Percentiles rank a stretch among this genome's conserved stretches.
phyloP scores from a whole-genome alignment of 2,329 filamentous ascomycete genomes.

The Rugonectria rugulosa region DNA sequence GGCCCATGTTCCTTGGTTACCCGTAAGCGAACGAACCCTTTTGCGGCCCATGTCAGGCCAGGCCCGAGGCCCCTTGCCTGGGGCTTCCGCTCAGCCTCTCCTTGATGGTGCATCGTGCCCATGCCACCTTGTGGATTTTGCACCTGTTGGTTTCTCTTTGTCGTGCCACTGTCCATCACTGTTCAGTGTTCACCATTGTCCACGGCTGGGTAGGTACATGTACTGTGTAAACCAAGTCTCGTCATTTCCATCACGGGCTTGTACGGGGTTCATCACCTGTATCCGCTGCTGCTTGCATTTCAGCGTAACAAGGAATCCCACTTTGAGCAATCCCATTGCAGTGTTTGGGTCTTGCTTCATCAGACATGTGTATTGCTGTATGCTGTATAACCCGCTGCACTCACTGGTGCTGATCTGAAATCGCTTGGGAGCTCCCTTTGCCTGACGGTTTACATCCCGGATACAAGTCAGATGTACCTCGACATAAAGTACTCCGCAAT shows the following conservation, averaged over 20 bases:
- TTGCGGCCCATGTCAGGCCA: slow-evolving; percentile 7
- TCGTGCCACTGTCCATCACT: slow-evolving; percentile 24
- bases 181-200: too few relatives aligned
- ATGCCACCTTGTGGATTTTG: slow-evolving; percentile 12
- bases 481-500: background rate
- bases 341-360: too few relatives aligned
- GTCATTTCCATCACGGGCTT: background rate
- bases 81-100: background rate
- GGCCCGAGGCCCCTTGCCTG: too few relatives aligned
- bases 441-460: background rate
- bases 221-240: slow-evolving; percentile 1
- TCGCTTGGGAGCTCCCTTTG: slow-evolving; percentile 3
- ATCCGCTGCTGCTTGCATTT: background rate
- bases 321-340: too few relatives aligned
- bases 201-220: slow-evolving; percentile 13
- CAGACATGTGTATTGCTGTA: background rate
- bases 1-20: slow-evolving; percentile 6
- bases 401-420: background rate
- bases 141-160: slow-evolving; percentile 7
- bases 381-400: background rate
- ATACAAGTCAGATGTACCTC: slow-evolving; percentile 1
- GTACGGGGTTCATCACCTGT: background rate
- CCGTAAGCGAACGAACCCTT: slow-evolving; percentile 22
- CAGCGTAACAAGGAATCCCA: too few relatives aligned
- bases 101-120: slow-evolving; percentile 10